Percentiles rank a stretch among this genome's conserved stretches.
These are phyloP conservation scores for Astrocystis sublimbata DNA, from an alignment of 495 filamentous ascomycete species.

Conservation along the genomic window DNA sequence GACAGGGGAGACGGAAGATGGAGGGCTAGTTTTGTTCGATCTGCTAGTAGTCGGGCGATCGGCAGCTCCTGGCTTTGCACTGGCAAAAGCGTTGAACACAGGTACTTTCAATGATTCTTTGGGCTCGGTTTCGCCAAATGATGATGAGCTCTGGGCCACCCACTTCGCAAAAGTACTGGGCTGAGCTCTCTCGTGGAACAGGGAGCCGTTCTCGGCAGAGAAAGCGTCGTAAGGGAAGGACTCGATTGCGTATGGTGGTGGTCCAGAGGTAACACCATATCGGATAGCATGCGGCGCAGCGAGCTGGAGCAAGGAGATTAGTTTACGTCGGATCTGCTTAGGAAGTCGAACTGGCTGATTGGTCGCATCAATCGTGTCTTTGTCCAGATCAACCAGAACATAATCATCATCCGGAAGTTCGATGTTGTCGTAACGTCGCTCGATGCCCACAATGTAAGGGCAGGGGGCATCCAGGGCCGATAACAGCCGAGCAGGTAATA, in stretches of 20 bases:
- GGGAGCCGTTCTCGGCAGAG: conserved; percentile 77
- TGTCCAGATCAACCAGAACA: conserved; percentile 90
- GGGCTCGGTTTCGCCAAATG: conserved; percentile 72
- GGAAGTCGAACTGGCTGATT: conserved; percentile 72
- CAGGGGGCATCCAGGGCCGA: conserved; percentile 93
- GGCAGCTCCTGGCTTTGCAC: conserved; percentile 66
- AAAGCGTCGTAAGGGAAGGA: conserved; percentile 87
- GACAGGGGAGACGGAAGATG: conserved; percentile 81
- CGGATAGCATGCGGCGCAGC: conserved; percentile 88
- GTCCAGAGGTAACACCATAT: conserved; percentile 81
- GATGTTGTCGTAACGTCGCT: conserved; percentile 87
- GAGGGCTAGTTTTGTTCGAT: conserved; percentile 73
- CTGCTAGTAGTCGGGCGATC: conserved; percentile 83
- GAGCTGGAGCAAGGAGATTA: conserved; percentile 81
- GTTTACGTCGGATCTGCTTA: conserved; percentile 84
- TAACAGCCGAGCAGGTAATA: conserved; percentile 82
- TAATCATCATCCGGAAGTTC: conserved; percentile 96
- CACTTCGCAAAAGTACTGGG: conserved; percentile 77
- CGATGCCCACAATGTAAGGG: conserved; percentile 94
- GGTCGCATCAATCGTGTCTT: conserved; percentile 83
- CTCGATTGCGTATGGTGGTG: conserved; percentile 92
- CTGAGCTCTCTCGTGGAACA: conserved; percentile 70
- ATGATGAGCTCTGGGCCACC: conserved; percentile 81
- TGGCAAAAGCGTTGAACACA: conserved; percentile 89
- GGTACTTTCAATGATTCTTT: conserved; percentile 41